Evolutionary conservation across 2,329 filamentous ascomycete genomes (phyloP).

Genomic region (Arthrinium phaeospermum): DNA sequence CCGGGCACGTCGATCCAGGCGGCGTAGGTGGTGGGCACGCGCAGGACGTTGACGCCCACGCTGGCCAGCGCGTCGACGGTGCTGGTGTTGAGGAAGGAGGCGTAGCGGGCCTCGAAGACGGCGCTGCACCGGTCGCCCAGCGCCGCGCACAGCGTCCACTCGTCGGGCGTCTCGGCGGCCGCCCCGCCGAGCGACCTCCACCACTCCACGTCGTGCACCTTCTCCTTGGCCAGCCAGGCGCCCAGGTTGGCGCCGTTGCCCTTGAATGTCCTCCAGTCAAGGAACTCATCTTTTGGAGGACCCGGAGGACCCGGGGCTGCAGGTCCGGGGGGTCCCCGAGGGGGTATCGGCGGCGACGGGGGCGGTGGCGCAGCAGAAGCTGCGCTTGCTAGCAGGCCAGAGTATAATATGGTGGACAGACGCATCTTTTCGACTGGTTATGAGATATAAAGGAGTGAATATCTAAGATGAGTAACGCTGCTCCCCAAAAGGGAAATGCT

Average conservation of each 20-base stretch:
- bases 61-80: conserved; percentile 41
- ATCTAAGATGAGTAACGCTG: not conserved
- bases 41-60: conserved; percentile 38
- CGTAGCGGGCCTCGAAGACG: conserved; percentile 38
- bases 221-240: conserved; percentile 42
- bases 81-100: conserved; percentile 36
- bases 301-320: not conserved
- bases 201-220: conserved; percentile 34
- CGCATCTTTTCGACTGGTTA: not conserved
- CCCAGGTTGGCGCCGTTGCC: conserved; percentile 36
- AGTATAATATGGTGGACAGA: not conserved
- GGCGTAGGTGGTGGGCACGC: conserved; percentile 44
- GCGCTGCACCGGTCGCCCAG: conserved; percentile 37
- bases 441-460: not conserved
- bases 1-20: conserved; percentile 44
- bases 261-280: conserved; percentile 30
- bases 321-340: not conserved
- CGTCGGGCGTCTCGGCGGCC: conserved; percentile 33
- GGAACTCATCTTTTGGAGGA: not conserved
- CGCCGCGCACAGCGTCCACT: conserved; percentile 41
- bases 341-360: not conserved
- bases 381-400: not conserved
- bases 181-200: conserved; percentile 32
- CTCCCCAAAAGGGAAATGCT: not conserved
- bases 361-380: not conserved